These are phyloP conservation scores for Xylaria digitata DNA, from an alignment of 2,329 filamentous ascomycete genomes.

Conservation along the genomic window DNA sequence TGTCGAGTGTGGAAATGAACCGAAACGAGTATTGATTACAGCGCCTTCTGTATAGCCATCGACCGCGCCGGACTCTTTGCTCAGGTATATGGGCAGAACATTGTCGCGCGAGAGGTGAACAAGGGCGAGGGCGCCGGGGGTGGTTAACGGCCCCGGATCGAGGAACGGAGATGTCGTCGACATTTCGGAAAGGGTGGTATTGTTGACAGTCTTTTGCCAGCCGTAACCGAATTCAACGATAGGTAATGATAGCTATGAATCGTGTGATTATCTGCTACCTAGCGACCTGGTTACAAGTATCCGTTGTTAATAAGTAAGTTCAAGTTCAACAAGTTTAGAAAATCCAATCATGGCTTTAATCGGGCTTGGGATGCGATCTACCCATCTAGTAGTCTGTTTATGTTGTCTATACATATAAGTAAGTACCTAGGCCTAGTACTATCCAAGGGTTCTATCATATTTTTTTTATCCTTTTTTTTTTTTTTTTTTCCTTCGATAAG, in stretches of 20 bases:
- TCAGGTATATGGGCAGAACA: slow-evolving; percentile 79
- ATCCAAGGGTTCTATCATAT: too few relatives aligned
- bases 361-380: too few relatives aligned
- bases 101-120: slow-evolving; percentile 90
- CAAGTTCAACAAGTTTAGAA: too few relatives aligned
- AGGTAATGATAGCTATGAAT: too few relatives aligned
- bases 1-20: slow-evolving; percentile 86
- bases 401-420: too few relatives aligned
- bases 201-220: not conserved
- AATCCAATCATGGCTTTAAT: too few relatives aligned
- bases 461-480: too few relatives aligned
- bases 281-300: too few relatives aligned
- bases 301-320: too few relatives aligned
- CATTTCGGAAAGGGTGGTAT: slow-evolving; percentile 46
- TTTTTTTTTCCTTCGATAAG: slow-evolving; percentile 13
- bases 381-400: too few relatives aligned
- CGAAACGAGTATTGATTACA: slow-evolving; percentile 91
- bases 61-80: slow-evolving; percentile 69
- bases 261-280: too few relatives aligned
- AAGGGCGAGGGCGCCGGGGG: slow-evolving; percentile 77
- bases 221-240: not conserved
- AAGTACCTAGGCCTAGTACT: too few relatives aligned
- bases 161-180: slow-evolving; percentile 79
- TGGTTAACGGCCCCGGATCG: slow-evolving; percentile 71
- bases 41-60: slow-evolving; percentile 81